Conservation (phyloP, 768 basidiomycete genomes). For the Rhodotorula babjevae region DNA sequence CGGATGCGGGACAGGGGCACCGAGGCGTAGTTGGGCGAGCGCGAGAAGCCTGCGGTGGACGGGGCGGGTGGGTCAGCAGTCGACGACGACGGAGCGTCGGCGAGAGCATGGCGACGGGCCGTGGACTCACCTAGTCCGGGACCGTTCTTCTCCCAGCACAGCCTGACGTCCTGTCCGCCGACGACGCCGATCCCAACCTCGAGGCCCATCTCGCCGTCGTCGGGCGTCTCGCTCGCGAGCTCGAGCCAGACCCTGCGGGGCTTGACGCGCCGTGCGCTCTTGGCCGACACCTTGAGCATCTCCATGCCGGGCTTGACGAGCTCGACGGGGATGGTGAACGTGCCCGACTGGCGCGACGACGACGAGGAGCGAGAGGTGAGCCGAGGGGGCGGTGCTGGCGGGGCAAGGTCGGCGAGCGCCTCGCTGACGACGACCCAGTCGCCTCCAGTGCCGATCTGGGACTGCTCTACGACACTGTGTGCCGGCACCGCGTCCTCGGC, state of each 20-base stretch:
- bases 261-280: slow-evolving; percentile 35
- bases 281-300: slow-evolving; percentile 39
- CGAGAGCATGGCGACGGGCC: background rate
- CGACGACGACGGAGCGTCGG: background rate
- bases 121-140: slow-evolving; percentile 13
- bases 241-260: slow-evolving; percentile 32
- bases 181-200: slow-evolving; percentile 22
- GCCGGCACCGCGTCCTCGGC: too few species aligned
- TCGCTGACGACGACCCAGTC: slow-evolving; percentile 8
- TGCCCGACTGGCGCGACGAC: background rate
- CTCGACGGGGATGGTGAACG: slow-evolving; percentile 20
- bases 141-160: slow-evolving; percentile 40
- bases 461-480: background rate
- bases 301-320: slow-evolving; percentile 33
- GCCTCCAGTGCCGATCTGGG: background rate
- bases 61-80: background rate
- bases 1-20: slow-evolving; percentile 29
- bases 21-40: slow-evolving; percentile 19
- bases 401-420: background rate
- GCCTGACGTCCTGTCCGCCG: slow-evolving; percentile 17
- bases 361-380: background rate
- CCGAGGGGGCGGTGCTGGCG: slow-evolving; percentile 6
- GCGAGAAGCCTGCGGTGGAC: slow-evolving; percentile 14
- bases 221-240: slow-evolving; percentile 10
- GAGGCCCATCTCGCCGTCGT: slow-evolving; percentile 16